phyloP scores from a whole-genome alignment of 768 basidiomycete genomes.

The Chalciporus pseudorubinellus region DNA sequence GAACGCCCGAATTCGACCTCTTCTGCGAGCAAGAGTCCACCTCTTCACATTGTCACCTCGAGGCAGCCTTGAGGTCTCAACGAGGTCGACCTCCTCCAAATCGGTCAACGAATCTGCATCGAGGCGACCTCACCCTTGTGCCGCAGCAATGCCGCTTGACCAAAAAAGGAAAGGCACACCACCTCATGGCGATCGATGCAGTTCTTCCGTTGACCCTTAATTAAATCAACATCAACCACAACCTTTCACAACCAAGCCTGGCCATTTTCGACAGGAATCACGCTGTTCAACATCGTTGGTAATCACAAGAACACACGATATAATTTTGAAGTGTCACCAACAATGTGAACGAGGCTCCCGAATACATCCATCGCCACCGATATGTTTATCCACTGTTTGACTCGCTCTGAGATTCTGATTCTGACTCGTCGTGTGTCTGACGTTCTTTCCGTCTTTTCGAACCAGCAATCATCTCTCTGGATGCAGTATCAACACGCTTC shows the following conservation, averaged over 20 bases:
- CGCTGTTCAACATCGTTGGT: background rate
- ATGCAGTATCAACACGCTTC: background rate
- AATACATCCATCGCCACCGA: background rate
- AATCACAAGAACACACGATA: background rate
- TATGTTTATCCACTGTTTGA: slow-evolving; percentile 3
- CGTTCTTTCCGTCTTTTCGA: slow-evolving; percentile 59
- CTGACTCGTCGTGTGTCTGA: background rate
- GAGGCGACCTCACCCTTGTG: slow-evolving; percentile 8
- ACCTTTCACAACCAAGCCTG: background rate
- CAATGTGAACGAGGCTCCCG: too few relatives aligned
- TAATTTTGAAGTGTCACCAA: background rate
- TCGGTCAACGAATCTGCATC: slow-evolving; percentile 30
- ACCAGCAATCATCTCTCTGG: slow-evolving; percentile 75
- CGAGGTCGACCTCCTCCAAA: slow-evolving; percentile 23
- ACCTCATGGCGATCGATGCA: background rate
- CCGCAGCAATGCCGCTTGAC: too few relatives aligned
- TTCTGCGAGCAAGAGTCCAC: slow-evolving; percentile 19
- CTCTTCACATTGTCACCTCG: slow-evolving; percentile 41
- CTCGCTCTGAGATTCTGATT: slow-evolving; percentile 1
- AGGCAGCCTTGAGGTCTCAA: slow-evolving; percentile 36
- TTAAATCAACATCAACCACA: background rate
- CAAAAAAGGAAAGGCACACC: background rate
- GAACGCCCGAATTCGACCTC: slow-evolving; percentile 18
- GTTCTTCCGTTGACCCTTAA: too few relatives aligned
- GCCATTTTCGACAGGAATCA: background rate